Conservation (phyloP, 2,329 filamentous ascomycete genomes). For the Hortaea sp. region DNA sequence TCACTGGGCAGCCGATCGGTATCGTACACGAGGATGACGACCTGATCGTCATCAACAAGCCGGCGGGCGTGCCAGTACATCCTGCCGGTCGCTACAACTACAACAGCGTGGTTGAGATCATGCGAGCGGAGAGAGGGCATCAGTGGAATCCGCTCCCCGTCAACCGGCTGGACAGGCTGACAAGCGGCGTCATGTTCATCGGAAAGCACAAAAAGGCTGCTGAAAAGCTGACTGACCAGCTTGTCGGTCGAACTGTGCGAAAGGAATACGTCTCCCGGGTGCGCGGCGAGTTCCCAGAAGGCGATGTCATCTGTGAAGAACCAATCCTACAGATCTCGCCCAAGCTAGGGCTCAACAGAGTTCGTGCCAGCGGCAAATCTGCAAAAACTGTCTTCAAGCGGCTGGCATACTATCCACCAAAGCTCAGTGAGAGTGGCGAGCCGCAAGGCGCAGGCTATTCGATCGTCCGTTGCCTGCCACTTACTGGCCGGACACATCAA, state of each 20-base stretch:
- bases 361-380: slow-evolving; percentile 84
- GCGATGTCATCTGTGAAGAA: slow-evolving; percentile 83
- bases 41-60: slow-evolving; percentile 95
- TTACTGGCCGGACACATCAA: slow-evolving; percentile 92
- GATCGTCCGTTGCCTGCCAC: slow-evolving; percentile 83
- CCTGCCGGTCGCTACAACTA: slow-evolving; percentile 91
- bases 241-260: slow-evolving; percentile 69
- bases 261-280: slow-evolving; percentile 95
- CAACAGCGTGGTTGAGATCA: slow-evolving; percentile 89
- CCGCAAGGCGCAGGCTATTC: slow-evolving; percentile 60
- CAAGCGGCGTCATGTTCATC: slow-evolving; percentile 96
- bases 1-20: slow-evolving; percentile 67
- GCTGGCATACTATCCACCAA: slow-evolving; percentile 72
- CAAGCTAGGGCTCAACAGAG: slow-evolving; percentile 85
- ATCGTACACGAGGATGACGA: slow-evolving; percentile 86
- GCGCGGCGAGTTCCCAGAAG: slow-evolving; percentile 82
- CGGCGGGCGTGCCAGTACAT: slow-evolving; percentile 87
- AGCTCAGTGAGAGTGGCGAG: slow-evolving; percentile 14
- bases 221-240: slow-evolving; percentile 64
- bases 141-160: slow-evolving; percentile 60
- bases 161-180: slow-evolving; percentile 87
- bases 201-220: slow-evolving; percentile 77
- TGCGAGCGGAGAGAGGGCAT: slow-evolving; percentile 61
- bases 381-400: slow-evolving; percentile 86
- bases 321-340: slow-evolving; percentile 90